Base-by-base conservation (phyloP, 257 asterid species). In the Ophiorrhiza pumila region DNA sequence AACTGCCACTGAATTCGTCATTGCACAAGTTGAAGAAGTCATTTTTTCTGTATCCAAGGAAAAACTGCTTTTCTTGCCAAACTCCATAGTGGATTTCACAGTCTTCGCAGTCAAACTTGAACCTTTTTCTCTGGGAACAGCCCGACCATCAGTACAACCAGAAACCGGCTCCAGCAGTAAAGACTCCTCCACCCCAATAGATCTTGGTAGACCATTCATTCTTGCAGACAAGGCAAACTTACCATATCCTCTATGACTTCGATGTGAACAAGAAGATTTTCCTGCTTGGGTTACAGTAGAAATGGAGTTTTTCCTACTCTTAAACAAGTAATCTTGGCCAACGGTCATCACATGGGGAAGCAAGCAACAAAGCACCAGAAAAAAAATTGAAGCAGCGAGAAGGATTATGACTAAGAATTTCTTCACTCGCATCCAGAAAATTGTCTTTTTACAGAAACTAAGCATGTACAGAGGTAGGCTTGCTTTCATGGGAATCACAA, bases 401-500 rank as follows among this genome's bases (percentile, higher is more conserved):
- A 85, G 57, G 32, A 92, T 37, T 65, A 78, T 70, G 52, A 80
- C 25, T 23, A 77, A 42, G 47, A 81, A 74, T 78, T 76, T 88
- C 84, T 82, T 88, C 76, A 87, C 46, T 52, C 87, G 74, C 68
- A 9, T 76, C 97, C 95, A 88, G 78, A 88, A 82, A 37, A 85
- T 70, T 14, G 90, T 77, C 77, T 83, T 82, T 79, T 78, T 87
- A 83, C 97, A 95, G 73, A 84, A 82, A 77, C 83, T 78, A 35
- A 88, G 74, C 86, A 86, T 75, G 81, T 71, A 71, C 57, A 78
- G 67, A 20, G 99, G 90, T 60, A 87, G 62, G 79, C 88, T 88
- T 23, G 89, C 96, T 85, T 85, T 87, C 98, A 94, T 88, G 34
- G 97, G 99, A 78, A 95, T 82, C 79, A 92, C 92, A 71, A 87